Base-by-base conservation (phyloP, 1,139 yeast species). In the Taphrina flavorubra region DNA sequence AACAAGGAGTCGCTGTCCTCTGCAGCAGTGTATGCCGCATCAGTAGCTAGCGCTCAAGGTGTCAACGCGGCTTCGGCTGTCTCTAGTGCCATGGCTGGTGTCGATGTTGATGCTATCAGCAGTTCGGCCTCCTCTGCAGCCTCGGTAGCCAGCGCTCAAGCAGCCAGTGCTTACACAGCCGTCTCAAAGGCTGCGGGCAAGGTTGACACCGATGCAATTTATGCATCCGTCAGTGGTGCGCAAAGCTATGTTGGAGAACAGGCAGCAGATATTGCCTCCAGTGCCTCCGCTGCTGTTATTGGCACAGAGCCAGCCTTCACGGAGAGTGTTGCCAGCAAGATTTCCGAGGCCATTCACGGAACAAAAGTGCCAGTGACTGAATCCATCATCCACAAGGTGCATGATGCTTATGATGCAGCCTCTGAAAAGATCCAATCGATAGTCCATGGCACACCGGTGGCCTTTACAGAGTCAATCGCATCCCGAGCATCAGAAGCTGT, bases 101-200 rank as follows among this genome's bases (percentile, higher is more conserved):
- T 63, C 61, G 67, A 63, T 18, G 56, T 58, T 0, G 67, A 63
- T 37, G 67, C 58, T 16, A 25, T 63, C n/a, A 61, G 61, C 11
- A 57, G 55, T 14, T 55, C 61, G 31, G 67, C 61, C 1, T 42
- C 59, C 8, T 63, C 67, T 6, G 67, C 56, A 16, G 63, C 58
- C 14, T 36, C 63, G 42, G 25, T 57, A 1, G 68, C 68, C 11
- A 56, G 57, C 31, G 46, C n/a, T 7, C 68, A 65, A 65, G 68
- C 68, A 20, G 63, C 68, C 36, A 34, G 61, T 25, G 68, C 63
- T 39, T 47, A 37, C 46, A 34, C 63, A 13, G 68, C 58, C 14
- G 58, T 58, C 6, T 58, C 68, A 1, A 49, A 49, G 37, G 44
- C 34, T 1, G 63, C 58, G 8, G 58, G 8, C n/a, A 25, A 58